Conservation (phyloP, 2,329 filamentous ascomycete species). For the Cladobotryum protrusum region DNA sequence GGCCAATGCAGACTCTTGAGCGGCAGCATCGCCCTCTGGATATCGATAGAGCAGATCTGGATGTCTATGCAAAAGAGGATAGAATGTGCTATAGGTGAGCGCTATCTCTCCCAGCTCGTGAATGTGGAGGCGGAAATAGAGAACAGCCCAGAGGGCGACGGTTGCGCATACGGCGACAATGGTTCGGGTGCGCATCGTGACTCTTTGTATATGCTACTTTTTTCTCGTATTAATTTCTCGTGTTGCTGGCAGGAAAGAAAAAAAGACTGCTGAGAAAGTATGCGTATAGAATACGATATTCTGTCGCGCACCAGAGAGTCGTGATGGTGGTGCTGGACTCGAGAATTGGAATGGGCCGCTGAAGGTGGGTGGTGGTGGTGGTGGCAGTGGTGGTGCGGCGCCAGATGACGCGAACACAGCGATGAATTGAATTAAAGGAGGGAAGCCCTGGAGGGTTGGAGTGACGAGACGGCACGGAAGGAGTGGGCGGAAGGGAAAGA, state of each 20-base stretch:
- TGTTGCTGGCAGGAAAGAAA: no score
- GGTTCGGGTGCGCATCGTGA: slow-evolving; percentile 9
- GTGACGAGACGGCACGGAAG: no score
- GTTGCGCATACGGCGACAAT: slow-evolving; percentile 8
- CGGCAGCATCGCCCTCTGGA: not conserved
- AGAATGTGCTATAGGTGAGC: slow-evolving; percentile 12
- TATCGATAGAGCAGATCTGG: slow-evolving; percentile 10
- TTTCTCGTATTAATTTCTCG: not conserved
- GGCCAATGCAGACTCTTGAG: not conserved
- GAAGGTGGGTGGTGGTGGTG: no score
- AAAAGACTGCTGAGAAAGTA: no score
- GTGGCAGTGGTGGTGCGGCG: no score
- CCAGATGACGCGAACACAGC: not conserved
- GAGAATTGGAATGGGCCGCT: no score
- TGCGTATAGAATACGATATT: no score
- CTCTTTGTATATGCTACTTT: not conserved
- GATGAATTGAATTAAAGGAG: no score
- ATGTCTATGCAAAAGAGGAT: slow-evolving; percentile 8
- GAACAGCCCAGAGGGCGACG: slow-evolving; percentile 6
- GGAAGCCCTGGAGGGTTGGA: not conserved
- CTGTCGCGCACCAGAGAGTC: not conserved
- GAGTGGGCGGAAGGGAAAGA: not conserved
- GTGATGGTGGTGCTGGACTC: not conserved
- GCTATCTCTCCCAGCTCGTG: slow-evolving; percentile 10
- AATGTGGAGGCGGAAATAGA: slow-evolving; percentile 10